Conservation (phyloP, 306 rosid species). For the Malus sylvestris region DNA sequence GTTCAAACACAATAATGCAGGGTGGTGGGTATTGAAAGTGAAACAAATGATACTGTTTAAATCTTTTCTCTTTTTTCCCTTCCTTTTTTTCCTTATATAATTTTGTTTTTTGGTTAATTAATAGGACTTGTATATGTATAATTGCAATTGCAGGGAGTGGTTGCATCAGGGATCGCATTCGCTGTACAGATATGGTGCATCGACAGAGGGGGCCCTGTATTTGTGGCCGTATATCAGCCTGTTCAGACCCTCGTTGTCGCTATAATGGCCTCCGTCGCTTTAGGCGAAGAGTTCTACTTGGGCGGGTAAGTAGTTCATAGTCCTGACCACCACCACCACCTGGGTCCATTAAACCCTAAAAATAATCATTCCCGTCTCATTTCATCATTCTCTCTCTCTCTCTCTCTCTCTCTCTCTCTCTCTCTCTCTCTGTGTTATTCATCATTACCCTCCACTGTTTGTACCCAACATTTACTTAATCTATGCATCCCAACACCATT, state of each 20-base stretch:
- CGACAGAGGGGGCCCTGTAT: constrained; percentile 98
- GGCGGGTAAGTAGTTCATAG: constrained; percentile 51
- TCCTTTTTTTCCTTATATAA: not conserved
- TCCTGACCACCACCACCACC: not conserved
- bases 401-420: too few relatives aligned
- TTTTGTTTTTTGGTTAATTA: too few relatives aligned
- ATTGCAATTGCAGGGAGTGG: constrained; percentile 61
- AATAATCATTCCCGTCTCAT: too few relatives aligned
- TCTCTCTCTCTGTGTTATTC: too few relatives aligned
- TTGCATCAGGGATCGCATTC: constrained; percentile 96
- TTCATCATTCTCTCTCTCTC: too few relatives aligned
- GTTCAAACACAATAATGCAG: not conserved
- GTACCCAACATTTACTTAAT: too few relatives aligned
- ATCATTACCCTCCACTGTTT: too few relatives aligned
- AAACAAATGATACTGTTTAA: not conserved
- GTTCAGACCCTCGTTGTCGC: constrained; percentile 98
- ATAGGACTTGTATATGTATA: too few relatives aligned
- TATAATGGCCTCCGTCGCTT: constrained; percentile 88
- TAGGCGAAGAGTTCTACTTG: constrained; percentile 87
- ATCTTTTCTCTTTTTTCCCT: not conserved
- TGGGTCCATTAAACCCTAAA: too few relatives aligned
- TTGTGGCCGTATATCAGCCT: constrained; percentile 96
- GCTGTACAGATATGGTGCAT: constrained; percentile 99
- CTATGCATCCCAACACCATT: too few relatives aligned
- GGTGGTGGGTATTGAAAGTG: constrained; percentile 1